These are phyloP conservation scores for Russula sp. DNA, from an alignment of 768 basidiomycete genomes.

Conservation along the genomic window DNA sequence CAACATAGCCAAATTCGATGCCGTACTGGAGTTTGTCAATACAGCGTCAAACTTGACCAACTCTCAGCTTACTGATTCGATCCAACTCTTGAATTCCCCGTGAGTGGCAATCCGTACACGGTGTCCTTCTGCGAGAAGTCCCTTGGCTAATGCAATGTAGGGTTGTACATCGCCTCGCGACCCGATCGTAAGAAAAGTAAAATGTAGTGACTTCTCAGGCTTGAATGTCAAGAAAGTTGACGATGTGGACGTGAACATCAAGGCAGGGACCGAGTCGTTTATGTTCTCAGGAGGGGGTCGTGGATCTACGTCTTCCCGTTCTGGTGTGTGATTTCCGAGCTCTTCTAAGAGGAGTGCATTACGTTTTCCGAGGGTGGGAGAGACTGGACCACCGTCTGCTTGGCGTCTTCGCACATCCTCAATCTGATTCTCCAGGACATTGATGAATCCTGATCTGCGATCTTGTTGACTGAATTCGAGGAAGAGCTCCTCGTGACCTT, in stretches of 20 bases:
- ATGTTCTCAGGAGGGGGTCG: slow-evolving; percentile 47
- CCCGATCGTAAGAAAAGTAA: slow-evolving; percentile 95
- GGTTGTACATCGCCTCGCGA: slow-evolving; percentile 97
- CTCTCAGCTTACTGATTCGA: slow-evolving; percentile 70
- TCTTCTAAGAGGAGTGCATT: slow-evolving; percentile 85
- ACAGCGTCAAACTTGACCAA: too few species aligned
- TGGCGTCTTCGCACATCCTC: slow-evolving; percentile 61
- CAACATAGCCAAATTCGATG: slow-evolving; percentile 93
- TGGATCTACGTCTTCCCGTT: slow-evolving; percentile 44
- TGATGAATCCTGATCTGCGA: slow-evolving; percentile 74
- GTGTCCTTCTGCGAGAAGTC: slow-evolving; percentile 87
- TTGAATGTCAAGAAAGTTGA: slow-evolving; percentile 97
- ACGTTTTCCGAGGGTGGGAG: slow-evolving; percentile 52
- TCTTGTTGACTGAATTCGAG: slow-evolving; percentile 87
- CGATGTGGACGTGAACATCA: slow-evolving; percentile 95
- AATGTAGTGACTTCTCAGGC: slow-evolving; percentile 76
- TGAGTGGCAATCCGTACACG: slow-evolving; percentile 89
- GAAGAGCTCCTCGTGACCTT: slow-evolving; percentile 96
- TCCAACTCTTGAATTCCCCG: slow-evolving; percentile 92
- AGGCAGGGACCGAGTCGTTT: slow-evolving; percentile 55
- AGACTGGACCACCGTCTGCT: slow-evolving; percentile 43
- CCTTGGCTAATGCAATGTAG: slow-evolving; percentile 94
- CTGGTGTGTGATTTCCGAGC: slow-evolving; percentile 55
- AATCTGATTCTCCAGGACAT: slow-evolving; percentile 73
- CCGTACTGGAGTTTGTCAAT: slow-evolving; percentile 58